phyloP scores from a whole-genome alignment of 1,284 basidiomycete species.

The Austroboletus novae-zelandiae region DNA sequence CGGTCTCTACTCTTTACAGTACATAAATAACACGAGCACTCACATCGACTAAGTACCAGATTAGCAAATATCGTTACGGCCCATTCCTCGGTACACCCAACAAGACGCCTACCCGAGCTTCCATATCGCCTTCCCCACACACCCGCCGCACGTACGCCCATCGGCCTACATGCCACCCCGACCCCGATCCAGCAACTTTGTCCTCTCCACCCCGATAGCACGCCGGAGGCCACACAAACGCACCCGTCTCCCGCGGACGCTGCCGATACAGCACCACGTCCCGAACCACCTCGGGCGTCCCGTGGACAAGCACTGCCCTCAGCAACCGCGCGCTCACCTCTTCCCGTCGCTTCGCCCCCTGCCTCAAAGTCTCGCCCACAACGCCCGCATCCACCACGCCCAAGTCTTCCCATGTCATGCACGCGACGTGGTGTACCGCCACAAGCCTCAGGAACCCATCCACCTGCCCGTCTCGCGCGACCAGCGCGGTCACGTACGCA shows the following conservation, averaged over 20 bases:
- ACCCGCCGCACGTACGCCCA: slow-evolving; percentile 13
- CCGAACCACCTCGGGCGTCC: slow-evolving; percentile 43
- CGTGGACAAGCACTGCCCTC: slow-evolving; percentile 50
- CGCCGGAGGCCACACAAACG: slow-evolving; percentile 36
- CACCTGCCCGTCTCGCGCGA: slow-evolving; percentile 22
- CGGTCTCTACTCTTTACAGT: too few relatives aligned
- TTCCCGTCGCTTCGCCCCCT: not conserved
- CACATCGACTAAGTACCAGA: too few relatives aligned
- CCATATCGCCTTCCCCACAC: not conserved
- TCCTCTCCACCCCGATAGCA: slow-evolving; percentile 37
- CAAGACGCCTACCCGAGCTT: not conserved
- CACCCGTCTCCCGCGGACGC: slow-evolving; percentile 13
- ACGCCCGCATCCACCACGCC: slow-evolving; percentile 25
- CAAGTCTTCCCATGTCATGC: slow-evolving; percentile 72
- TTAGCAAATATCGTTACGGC: too few relatives aligned
- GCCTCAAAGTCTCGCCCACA: not conserved
- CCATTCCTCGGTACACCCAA: not conserved
- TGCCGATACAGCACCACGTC: slow-evolving; percentile 58
- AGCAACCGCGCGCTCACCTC: slow-evolving; percentile 45
- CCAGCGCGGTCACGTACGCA: slow-evolving; percentile 55
- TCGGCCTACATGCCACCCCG: slow-evolving; percentile 17
- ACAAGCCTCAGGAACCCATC: slow-evolving; percentile 67
- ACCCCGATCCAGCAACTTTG: not conserved
- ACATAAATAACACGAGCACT: too few relatives aligned
- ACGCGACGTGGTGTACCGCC: slow-evolving; percentile 79